phyloP scores from a whole-genome alignment of 2,329 filamentous ascomycete species.

The Fusarium setosum region DNA sequence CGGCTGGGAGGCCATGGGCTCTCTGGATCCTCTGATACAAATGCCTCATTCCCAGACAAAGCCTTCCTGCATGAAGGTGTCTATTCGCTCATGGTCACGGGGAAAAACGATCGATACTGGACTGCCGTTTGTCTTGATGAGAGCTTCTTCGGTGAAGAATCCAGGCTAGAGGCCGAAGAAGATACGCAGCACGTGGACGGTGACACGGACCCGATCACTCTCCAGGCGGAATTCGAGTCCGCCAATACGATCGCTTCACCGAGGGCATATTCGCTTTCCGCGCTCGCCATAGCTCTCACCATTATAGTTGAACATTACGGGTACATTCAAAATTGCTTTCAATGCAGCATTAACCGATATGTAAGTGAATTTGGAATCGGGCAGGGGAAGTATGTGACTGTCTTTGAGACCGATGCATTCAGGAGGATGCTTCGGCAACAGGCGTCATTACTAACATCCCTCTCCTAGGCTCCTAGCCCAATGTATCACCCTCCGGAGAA shows the following conservation, averaged over 20 bases:
- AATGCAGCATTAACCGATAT: background rate
- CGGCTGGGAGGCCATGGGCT: background rate
- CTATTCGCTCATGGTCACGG: constrained; percentile 12
- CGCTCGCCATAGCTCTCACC: background rate
- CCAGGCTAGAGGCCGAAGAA: background rate
- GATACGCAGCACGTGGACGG: background rate
- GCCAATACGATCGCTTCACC: background rate
- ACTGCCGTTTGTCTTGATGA: constrained; percentile 5
- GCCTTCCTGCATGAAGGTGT: constrained; percentile 3
- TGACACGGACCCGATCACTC: constrained; percentile 8
- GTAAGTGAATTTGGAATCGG: background rate
- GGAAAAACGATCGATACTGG: constrained; percentile 8
- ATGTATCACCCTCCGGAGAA: background rate
- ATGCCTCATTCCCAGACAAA: background rate
- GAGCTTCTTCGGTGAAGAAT: background rate
- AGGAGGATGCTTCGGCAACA: background rate
- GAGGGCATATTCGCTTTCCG: constrained; percentile 14
- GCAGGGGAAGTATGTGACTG: background rate
- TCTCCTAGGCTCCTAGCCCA: background rate
- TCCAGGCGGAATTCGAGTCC: background rate
- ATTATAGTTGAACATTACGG: background rate
- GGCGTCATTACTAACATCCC: background rate
- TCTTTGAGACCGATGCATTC: background rate
- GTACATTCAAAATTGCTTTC: background rate
- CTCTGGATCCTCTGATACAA: background rate